Evolutionary conservation across 306 rosid genomes (phyloP).

Genomic region (Dalbergia cultrata): DNA sequence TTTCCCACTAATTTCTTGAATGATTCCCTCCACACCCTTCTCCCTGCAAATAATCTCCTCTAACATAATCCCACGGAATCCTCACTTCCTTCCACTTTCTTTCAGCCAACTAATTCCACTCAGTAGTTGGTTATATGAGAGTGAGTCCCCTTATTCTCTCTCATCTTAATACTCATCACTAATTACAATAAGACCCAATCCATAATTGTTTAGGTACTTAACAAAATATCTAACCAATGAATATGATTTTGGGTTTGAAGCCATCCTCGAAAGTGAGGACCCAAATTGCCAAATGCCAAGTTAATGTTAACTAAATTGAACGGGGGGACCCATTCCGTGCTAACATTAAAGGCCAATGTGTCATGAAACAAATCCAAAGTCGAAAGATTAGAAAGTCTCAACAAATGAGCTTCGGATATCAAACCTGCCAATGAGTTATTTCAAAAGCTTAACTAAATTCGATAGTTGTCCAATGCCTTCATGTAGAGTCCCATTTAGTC

Average conservation of each 20-base stretch:
- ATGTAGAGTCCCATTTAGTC: neutral
- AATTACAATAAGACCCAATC: too few species aligned
- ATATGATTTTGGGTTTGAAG: neutral
- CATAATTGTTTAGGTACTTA: too few species aligned
- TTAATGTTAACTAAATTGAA: neutral
- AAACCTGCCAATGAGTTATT: neutral
- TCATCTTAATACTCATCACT: too few species aligned
- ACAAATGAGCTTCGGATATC: neutral
- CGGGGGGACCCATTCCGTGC: neutral
- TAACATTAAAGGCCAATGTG: neutral
- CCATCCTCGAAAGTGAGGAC: slow-evolving; percentile 21
- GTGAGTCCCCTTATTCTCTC: too few species aligned
- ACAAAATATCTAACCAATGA: neutral
- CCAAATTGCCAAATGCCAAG: slow-evolving; percentile 23
- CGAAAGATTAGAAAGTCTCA: neutral
- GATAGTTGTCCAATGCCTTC: slow-evolving; percentile 29
- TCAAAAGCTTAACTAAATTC: neutral
- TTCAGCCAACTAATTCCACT: too few species aligned
- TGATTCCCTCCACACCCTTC: too few species aligned
- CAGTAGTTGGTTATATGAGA: too few species aligned
- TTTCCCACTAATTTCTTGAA: too few species aligned
- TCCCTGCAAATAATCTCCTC: too few species aligned
- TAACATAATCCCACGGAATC: too few species aligned
- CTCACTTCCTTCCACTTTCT: too few species aligned
- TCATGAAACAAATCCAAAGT: neutral